Evolutionary conservation across 306 rosid genomes (phyloP).

Genomic region (Arachis hypogaea): DNA sequence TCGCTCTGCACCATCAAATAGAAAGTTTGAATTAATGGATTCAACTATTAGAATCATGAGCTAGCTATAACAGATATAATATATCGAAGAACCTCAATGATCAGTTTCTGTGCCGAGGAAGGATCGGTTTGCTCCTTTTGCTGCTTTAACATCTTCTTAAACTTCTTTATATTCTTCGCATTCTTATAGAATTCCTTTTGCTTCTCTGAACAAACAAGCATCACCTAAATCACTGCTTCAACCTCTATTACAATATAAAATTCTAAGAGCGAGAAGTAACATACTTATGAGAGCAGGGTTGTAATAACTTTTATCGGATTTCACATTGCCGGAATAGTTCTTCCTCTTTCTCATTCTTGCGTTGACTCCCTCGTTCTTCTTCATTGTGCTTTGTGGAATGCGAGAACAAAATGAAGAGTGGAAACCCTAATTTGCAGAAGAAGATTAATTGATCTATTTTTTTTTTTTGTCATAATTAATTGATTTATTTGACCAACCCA

Average conservation of each 20-base stretch:
- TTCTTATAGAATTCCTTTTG: constrained; percentile 75
- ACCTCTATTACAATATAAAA: no score
- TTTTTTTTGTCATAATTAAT: no score
- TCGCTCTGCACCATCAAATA: constrained; percentile 48
- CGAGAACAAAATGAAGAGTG: neutral
- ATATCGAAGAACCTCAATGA: constrained; percentile 52
- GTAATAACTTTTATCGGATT: constrained; percentile 57
- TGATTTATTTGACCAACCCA: no score
- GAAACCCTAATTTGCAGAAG: constrained; percentile 40
- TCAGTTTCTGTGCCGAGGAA: constrained; percentile 18
- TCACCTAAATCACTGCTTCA: constrained; percentile 19
- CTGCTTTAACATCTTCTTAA: constrained; percentile 63
- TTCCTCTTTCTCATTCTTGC: constrained; percentile 48
- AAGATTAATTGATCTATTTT: no score
- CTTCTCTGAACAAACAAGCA: constrained; percentile 53
- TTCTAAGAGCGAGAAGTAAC: constrained; percentile 1
- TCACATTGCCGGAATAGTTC: constrained; percentile 59
- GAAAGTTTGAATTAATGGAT: constrained; percentile 10
- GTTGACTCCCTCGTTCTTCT: constrained; percentile 43
- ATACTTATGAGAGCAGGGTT: constrained; percentile 84
- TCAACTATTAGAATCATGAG: neutral
- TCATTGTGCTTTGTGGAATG: constrained; percentile 42
- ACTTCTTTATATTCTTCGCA: constrained; percentile 77
- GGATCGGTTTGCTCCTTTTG: constrained; percentile 46
- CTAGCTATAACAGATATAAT: neutral